Evolutionary conservation across 305 asterid genomes (phyloP).

Genomic region (Fraxinus greggii): DNA sequence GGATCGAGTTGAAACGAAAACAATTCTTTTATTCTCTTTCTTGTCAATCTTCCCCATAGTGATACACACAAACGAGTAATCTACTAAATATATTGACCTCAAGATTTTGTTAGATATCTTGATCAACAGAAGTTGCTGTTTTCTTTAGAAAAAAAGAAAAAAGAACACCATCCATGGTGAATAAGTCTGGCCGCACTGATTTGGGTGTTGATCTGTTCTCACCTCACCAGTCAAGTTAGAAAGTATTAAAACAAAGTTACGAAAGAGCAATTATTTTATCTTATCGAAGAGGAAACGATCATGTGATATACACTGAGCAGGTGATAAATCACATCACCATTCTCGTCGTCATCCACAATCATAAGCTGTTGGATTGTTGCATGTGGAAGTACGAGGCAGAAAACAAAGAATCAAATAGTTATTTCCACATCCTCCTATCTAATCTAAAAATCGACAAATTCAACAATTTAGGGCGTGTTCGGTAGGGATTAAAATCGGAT

Average conservation of each 20-base stretch:
- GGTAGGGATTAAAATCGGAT: too few species aligned
- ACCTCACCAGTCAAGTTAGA: neutral
- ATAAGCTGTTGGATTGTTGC: neutral
- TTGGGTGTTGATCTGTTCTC: neutral
- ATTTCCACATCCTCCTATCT: neutral
- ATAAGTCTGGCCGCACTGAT: neutral
- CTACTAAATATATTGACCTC: neutral
- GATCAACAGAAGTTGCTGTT: too few species aligned
- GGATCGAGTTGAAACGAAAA: neutral
- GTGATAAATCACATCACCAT: neutral
- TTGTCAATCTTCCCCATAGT: neutral
- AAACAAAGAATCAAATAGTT: neutral
- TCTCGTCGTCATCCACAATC: neutral
- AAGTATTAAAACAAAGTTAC: neutral
- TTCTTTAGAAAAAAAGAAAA: too few species aligned
- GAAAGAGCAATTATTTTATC: neutral
- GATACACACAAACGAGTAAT: neutral
- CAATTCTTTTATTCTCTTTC: neutral
- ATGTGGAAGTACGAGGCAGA: neutral
- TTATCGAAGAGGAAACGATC: neutral
- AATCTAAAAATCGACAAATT: neutral
- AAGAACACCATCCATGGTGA: too few species aligned
- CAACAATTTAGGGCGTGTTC: too few species aligned
- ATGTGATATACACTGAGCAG: neutral
- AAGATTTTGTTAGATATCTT: too few species aligned